phyloP scores from a whole-genome alignment of 2,329 filamentous ascomycete species.

The Penicillium expansum region DNA sequence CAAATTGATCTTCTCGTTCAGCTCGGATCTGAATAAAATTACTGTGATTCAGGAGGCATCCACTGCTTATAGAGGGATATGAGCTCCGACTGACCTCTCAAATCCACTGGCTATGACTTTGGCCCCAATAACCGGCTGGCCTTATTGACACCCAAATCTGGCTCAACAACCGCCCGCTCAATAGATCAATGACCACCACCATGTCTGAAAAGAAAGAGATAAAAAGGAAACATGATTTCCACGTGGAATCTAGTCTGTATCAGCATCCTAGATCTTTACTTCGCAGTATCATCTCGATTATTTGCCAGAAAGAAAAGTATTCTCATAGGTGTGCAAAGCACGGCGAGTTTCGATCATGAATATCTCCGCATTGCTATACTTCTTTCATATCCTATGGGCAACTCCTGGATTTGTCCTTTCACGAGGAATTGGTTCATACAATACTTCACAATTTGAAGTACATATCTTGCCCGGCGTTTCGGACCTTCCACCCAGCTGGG shows the following conservation, averaged over 20 bases:
- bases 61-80: neutral
- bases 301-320: neutral
- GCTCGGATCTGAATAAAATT: neutral
- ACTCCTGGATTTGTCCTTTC: constrained; percentile 13
- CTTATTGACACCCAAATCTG: constrained; percentile 21
- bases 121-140: neutral
- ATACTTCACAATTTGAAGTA: constrained; percentile 28
- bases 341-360: constrained; percentile 18
- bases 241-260: neutral
- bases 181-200: neutral
- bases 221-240: constrained; percentile 14
- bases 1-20: neutral
- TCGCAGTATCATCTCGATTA: neutral
- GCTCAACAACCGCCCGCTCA: constrained; percentile 4
- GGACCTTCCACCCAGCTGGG: constrained; percentile 33
- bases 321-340: neutral
- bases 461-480: constrained; percentile 30
- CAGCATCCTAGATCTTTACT: neutral
- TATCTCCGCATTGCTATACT: constrained; percentile 19
- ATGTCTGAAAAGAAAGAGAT: constrained; percentile 4
- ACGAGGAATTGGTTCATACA: neutral
- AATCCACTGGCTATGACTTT: neutral
- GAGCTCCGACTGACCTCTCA: neutral
- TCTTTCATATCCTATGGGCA: constrained; percentile 22
- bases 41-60: neutral